Conservation (phyloP, 2,329 filamentous ascomycete species). For the Coniochaeta prunicola region DNA sequence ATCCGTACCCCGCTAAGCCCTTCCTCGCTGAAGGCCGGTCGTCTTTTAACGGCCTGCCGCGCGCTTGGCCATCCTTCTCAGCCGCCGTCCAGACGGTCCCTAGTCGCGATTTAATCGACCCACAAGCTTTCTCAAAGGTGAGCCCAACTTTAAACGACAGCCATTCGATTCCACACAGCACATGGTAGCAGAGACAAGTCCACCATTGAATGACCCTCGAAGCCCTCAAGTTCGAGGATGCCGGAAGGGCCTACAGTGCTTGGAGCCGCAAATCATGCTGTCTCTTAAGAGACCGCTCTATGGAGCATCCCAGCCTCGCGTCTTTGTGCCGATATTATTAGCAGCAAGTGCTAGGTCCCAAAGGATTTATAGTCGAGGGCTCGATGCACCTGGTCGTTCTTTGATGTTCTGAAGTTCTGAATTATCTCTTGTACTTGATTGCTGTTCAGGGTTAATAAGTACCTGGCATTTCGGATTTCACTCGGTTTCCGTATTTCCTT, state of each 20-base stretch:
- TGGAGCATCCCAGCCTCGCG: background rate
- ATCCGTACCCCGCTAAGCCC: background rate
- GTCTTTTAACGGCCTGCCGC: conserved; percentile 3
- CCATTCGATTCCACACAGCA: background rate
- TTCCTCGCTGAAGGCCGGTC: background rate
- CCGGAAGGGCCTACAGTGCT: background rate
- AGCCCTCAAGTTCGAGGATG: background rate
- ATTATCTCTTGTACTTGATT: background rate
- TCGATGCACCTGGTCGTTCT: background rate
- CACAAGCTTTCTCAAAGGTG: background rate
- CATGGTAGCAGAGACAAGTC: background rate
- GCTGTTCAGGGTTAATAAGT: background rate
- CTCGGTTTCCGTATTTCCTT: background rate
- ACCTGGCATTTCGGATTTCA: background rate
- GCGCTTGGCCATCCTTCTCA: background rate
- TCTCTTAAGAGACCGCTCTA: background rate
- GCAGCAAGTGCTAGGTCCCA: background rate
- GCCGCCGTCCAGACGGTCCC: background rate
- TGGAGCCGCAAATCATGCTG: background rate
- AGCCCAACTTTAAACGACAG: background rate
- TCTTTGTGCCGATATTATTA: background rate
- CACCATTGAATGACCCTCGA: background rate
- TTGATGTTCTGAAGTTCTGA: background rate
- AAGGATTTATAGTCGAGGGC: background rate
- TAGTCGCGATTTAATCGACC: background rate